Base-by-base conservation (phyloP, 768 basidiomycete genomes). In the Baorangia bicolor region DNA sequence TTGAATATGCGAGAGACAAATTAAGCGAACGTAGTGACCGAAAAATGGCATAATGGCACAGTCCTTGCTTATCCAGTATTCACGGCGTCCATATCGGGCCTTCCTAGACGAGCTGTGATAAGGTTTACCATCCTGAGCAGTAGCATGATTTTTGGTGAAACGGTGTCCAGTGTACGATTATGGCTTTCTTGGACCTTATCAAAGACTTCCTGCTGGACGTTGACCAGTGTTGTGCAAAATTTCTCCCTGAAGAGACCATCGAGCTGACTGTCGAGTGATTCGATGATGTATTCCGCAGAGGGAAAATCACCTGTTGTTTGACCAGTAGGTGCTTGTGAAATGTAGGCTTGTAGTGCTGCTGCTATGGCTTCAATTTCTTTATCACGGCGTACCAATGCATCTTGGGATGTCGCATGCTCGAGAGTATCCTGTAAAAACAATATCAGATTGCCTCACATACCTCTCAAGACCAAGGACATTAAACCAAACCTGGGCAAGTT, bases 71-170 rank as follows among this genome's bases (percentile, higher is more conserved):
- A 69, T 7, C 34, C 51, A 21, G 37, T 8, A 35, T 48, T 48
- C 44, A 38, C 28, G 16, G 37, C n/a, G 4, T 58, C 60, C 37
- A 42, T 45, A 21, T 69, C 61, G n/a, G 66, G 35, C 47, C 49
- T 63, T 40, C 60, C 65, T 27, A 70, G 39, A 11, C 66, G 67
- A 27, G 65, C 57, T 25, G 65, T 61, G 39, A 74, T 60, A 10
- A 72, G 68, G 39, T 67, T 61, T 23, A 73, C 59, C 71, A 74
- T 73, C 48, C 53, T 65, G 33, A 67, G 52, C 12, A 67, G 40
- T n/a, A 70, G 30, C 49, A 51, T 43, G 30, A 72, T 59, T 49
- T 64, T 67, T 9, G 68, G 70, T 16, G 61, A 65, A n/a, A 72
- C 27, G 8, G 60, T 60, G n/a, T 63, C 47, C 13, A 70, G 28